These are phyloP conservation scores for Arthrobotrys sphaeroides DNA, from an alignment of 2,329 filamentous ascomycete species.

Conservation along the genomic window DNA sequence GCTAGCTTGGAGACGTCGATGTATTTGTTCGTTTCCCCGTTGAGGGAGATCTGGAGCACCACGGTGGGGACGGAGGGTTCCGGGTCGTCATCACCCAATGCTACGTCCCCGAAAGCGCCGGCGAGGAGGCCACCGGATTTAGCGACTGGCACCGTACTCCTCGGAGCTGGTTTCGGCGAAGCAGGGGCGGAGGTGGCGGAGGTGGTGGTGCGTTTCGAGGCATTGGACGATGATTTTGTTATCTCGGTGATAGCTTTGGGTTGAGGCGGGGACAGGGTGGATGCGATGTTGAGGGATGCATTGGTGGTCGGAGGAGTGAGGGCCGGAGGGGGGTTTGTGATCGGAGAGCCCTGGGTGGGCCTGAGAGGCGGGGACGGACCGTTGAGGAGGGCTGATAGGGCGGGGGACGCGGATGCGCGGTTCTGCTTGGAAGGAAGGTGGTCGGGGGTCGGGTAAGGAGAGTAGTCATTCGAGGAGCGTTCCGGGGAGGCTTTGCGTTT, in stretches of 20 bases:
- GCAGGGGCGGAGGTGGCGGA: constrained; percentile 54
- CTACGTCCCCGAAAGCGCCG: constrained; percentile 69
- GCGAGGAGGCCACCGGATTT: constrained; percentile 72
- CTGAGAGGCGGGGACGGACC: constrained; percentile 34
- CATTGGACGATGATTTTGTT: constrained; percentile 24
- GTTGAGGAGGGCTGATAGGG: constrained; percentile 43
- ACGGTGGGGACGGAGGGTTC: constrained; percentile 77
- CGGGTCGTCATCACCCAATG: constrained; percentile 64
- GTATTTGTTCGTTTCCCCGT: constrained; percentile 85
- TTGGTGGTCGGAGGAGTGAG: constrained; percentile 39
- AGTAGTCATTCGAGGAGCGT: constrained; percentile 40
- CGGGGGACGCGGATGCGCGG: constrained; percentile 49
- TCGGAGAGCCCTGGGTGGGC: constrained; percentile 43
- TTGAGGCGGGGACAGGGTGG: constrained; percentile 35
- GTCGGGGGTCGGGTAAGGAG: constrained; percentile 15
- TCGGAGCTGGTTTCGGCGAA: constrained; percentile 59
- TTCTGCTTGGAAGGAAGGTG: constrained; percentile 46
- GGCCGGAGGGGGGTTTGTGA: constrained; percentile 43
- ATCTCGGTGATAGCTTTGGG: constrained; percentile 49
- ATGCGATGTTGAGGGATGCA: constrained; percentile 30
- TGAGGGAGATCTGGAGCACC: constrained; percentile 81
- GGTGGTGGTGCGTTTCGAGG: constrained; percentile 2
- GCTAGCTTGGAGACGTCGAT: constrained; percentile 95
- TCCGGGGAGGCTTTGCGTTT: constrained; percentile 50
- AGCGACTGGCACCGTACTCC: constrained; percentile 64